These are phyloP conservation scores for Russula sp. DNA, from an alignment of 768 basidiomycete genomes.

Conservation along the genomic window DNA sequence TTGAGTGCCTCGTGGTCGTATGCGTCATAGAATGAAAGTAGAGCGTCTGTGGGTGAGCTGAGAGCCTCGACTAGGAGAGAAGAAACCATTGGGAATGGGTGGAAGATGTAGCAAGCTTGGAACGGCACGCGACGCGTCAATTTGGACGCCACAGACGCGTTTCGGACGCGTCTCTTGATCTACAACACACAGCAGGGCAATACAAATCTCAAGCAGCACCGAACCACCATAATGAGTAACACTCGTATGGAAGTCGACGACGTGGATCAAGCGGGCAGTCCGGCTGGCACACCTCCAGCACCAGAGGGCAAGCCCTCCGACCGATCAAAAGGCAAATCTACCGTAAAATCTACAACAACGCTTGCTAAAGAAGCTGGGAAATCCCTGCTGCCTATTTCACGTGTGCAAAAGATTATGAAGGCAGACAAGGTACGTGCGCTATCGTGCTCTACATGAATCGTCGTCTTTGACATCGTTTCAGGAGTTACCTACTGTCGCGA, in stretches of 20 bases:
- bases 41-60: conserved; percentile 16
- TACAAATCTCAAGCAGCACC: neutral
- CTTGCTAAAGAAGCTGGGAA: conserved; percentile 48
- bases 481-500: conserved; percentile 73
- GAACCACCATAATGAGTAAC: conserved; percentile 4
- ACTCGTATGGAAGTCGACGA: conserved; percentile 16
- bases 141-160: conserved; percentile 20
- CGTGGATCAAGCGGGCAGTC: neutral
- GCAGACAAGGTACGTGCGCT: conserved; percentile 62
- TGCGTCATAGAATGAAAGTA: conserved; percentile 19
- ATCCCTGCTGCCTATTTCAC: conserved; percentile 65
- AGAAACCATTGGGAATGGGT: conserved; percentile 16
- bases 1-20: conserved; percentile 6
- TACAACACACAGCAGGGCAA: neutral
- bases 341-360: conserved; percentile 20
- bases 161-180: neutral
- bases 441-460: neutral
- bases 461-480: conserved; percentile 27
- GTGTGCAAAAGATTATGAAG: conserved; percentile 81
- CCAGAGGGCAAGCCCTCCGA: neutral
- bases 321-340: conserved; percentile 17
- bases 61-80: conserved; percentile 23
- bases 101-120: neutral
- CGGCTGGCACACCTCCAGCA: conserved; percentile 3
- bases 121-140: conserved; percentile 12